A percentile compares a stretch with the other conserved stretches of the same genome.
These are phyloP conservation scores for Eucalyptus virginea DNA, from an alignment of 345 rosid genomes.

Conservation along the genomic window DNA sequence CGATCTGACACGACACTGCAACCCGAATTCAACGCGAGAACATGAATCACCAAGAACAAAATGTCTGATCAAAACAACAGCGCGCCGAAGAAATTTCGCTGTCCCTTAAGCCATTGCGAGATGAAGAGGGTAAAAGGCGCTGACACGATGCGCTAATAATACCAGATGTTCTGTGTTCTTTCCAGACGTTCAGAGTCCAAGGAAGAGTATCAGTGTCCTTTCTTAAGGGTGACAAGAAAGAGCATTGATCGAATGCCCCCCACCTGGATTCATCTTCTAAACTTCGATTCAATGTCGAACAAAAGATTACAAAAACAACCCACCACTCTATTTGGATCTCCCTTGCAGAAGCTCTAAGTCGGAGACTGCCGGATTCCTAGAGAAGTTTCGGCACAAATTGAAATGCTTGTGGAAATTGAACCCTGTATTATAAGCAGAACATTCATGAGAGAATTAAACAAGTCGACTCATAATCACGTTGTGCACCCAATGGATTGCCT, in stretches of 20 bases:
- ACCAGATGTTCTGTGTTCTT: not conserved
- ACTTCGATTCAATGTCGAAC: not conserved
- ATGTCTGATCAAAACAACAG: not conserved
- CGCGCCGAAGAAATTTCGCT: not conserved
- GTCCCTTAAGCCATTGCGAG: not conserved
- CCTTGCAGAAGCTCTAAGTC: not conserved
- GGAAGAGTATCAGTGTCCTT: not conserved
- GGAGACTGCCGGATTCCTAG: not conserved
- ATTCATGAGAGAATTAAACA: not conserved
- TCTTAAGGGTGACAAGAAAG: not conserved
- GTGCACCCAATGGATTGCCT: not conserved
- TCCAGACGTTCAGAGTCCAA: not conserved
- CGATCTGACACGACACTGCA: not conserved
- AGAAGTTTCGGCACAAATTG: not conserved
- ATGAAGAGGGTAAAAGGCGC: not conserved
- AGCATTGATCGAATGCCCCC: not conserved
- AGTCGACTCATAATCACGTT: not conserved
- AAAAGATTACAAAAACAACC: not conserved
- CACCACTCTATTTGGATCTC: not conserved
- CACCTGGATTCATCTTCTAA: not conserved
- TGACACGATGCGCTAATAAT: not conserved
- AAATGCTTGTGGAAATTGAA: not conserved
- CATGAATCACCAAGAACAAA: not conserved
- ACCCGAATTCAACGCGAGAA: not conserved
- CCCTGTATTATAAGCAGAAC: not conserved